These are phyloP conservation scores for Penicillium atrosanguineum DNA, from an alignment of 495 filamentous ascomycete species.

Conservation along the genomic window DNA sequence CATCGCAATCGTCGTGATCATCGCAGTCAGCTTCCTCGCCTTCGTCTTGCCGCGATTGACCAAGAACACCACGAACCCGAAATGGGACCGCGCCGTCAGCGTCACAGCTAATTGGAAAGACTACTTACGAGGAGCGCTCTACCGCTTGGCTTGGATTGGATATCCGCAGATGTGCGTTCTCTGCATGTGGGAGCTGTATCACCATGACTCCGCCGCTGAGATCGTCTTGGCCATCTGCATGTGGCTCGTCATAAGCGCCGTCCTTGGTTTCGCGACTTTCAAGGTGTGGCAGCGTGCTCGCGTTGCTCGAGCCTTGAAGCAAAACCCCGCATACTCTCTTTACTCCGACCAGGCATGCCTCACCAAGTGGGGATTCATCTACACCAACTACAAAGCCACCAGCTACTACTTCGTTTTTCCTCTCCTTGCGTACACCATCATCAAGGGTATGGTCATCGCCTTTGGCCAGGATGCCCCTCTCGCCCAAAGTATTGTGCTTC, in stretches of 20 bases:
- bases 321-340: conserved; percentile 92
- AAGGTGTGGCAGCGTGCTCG: conserved; percentile 87
- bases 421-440: conserved; percentile 68
- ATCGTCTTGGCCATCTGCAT: conserved; percentile 86
- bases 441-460: conserved; percentile 88
- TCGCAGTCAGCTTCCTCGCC: conserved; percentile 74
- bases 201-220: conserved; percentile 79
- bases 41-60: conserved; percentile 66
- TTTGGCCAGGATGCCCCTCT: conserved; percentile 68
- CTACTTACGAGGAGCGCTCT: conserved; percentile 86
- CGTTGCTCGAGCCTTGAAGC: conserved; percentile 82
- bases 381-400: conserved; percentile 92
- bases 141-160: conserved; percentile 82
- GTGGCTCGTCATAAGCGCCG: conserved; percentile 74
- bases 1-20: conserved; percentile 69
- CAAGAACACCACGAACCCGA: conserved; percentile 73
- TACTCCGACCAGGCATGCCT: conserved; percentile 89
- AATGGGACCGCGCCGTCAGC: conserved; percentile 61
- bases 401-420: conserved; percentile 95
- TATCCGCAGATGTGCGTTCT: conserved; percentile 90
- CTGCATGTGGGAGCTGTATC: conserved; percentile 90
- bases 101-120: conserved; percentile 87
- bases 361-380: conserved; percentile 98
- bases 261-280: conserved; percentile 77
- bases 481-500: conserved; percentile 76